Evolutionary conservation across 805 yeast species (phyloP).

Genomic region (Diddensiella transvaalensis): DNA sequence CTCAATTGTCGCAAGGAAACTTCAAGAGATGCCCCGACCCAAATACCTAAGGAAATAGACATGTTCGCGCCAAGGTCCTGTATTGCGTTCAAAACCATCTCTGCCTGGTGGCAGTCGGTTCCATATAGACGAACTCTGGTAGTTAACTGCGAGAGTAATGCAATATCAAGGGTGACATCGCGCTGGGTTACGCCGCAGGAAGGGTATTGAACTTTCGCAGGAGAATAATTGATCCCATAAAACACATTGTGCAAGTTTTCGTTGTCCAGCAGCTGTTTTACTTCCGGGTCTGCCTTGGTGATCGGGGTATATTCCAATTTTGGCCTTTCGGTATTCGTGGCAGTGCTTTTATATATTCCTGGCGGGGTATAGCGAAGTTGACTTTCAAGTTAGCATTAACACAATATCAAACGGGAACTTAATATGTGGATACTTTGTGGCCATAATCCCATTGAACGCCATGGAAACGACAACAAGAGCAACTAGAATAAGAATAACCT

Average conservation of each 20-base stretch:
- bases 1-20: slow-evolving; percentile 46
- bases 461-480: slow-evolving; percentile 1
- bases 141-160: slow-evolving; percentile 55
- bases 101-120: slow-evolving; percentile 58
- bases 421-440: background rate
- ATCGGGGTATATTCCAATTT: slow-evolving; percentile 6
- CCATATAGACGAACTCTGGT: slow-evolving; percentile 56
- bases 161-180: slow-evolving; percentile 55
- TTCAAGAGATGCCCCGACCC: slow-evolving; percentile 50
- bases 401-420: no score
- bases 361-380: no score
- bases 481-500: background rate
- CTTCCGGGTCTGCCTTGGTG: slow-evolving; percentile 27
- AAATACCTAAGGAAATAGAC: slow-evolving; percentile 58
- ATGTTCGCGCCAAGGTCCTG: slow-evolving; percentile 47
- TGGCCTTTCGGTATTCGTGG: background rate
- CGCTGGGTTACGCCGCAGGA: slow-evolving; percentile 47
- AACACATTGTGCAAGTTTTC: slow-evolving; percentile 38
- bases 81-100: slow-evolving; percentile 51
- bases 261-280: slow-evolving; percentile 38
- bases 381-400: no score
- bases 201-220: slow-evolving; percentile 50
- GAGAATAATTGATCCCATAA: slow-evolving; percentile 61
- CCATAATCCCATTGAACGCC: background rate
- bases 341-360: background rate